Evolutionary conservation across 768 basidiomycete genomes (phyloP), one percentile per base, ranked within the genome.

Genomic region (Sarcodon aspratus): DNA sequence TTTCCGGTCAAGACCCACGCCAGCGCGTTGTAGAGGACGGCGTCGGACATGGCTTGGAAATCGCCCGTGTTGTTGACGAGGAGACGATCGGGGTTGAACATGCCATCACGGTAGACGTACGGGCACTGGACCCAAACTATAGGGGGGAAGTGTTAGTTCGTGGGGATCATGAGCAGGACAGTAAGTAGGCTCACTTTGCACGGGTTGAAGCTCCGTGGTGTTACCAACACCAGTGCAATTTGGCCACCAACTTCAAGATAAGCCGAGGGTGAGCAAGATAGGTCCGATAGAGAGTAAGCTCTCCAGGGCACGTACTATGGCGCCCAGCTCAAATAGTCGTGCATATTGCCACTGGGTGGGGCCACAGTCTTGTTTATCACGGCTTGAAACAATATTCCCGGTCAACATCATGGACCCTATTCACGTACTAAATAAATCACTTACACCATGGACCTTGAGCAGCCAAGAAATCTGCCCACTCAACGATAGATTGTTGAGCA

Each of bases 291-390:
- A 43, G 45, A 35, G 44, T 38, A 36, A 43, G 13, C 21, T 9
- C 17, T 11, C 4, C 36, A 32, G 32, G 38, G 33, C 10, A 59
- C 77, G 43, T 61, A 81, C 80, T 82, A 84, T 36, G 82, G 80
- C 11, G 79, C 76, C 76, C 78, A 82, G 58, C 79, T 81, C 73
- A 82, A 69, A 57, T 80, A 84, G 57, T 82, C 80, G 52, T 79
- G 75, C 33, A 68, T 67, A 56, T 78, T 66, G 1, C 76, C 75
- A 15, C 72, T 71, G 2, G 77, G 77, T 1, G 79, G 69, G 5
- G 62, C 58, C 32, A 72, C 65, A 13, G 67, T 56, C 56, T 77
- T 78, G 54, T 62, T 63, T 44, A 66, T 74, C 13, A 79, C 79
- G 47, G 66, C 78, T 79, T 17, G 40, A 42, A 17, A 50, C 27